Evolutionary conservation across 169 alveolate genomes (phyloP).

Genomic region (Babesia ovis): DNA sequence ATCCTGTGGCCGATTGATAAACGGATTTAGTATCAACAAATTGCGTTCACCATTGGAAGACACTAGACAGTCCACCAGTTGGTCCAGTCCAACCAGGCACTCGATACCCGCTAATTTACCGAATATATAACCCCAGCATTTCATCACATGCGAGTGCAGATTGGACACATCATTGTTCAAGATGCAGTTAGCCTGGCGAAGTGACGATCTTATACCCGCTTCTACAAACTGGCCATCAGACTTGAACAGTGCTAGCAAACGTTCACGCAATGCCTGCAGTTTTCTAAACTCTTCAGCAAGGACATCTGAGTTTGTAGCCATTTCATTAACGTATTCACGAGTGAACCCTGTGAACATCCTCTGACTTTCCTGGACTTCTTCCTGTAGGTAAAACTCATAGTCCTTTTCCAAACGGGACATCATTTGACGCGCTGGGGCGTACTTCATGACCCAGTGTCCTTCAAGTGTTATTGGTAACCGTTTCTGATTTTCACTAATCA

Average conservation of each 20-base stretch:
- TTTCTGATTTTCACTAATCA: background rate
- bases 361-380: slow-evolving; percentile 25
- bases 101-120: slow-evolving; percentile 65
- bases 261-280: slow-evolving; percentile 40
- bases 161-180: background rate
- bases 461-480: slow-evolving; percentile 52
- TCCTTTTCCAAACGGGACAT: slow-evolving; percentile 49
- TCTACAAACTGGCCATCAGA: slow-evolving; percentile 62
- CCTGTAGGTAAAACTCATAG: slow-evolving; percentile 38
- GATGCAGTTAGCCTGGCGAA: slow-evolving; percentile 55
- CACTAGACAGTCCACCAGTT: slow-evolving; percentile 65
- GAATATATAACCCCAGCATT: slow-evolving; percentile 62
- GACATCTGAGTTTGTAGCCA: slow-evolving; percentile 31
- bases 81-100: slow-evolving; percentile 45
- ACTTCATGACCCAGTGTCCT: slow-evolving; percentile 66
- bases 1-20: slow-evolving; percentile 47
- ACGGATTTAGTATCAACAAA: slow-evolving; percentile 49
- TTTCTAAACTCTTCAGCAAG: slow-evolving; percentile 42
- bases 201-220: slow-evolving; percentile 47
- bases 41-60: slow-evolving; percentile 55
- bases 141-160: slow-evolving; percentile 23
- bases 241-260: slow-evolving; percentile 47
- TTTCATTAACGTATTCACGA: background rate
- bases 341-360: slow-evolving; percentile 28
- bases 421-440: slow-evolving; percentile 43